Evolutionary conservation across 78 protist genomes (phyloP), one percentile per base, ranked within the genome.

Genomic region (Monosiga brevicollis): DNA sequence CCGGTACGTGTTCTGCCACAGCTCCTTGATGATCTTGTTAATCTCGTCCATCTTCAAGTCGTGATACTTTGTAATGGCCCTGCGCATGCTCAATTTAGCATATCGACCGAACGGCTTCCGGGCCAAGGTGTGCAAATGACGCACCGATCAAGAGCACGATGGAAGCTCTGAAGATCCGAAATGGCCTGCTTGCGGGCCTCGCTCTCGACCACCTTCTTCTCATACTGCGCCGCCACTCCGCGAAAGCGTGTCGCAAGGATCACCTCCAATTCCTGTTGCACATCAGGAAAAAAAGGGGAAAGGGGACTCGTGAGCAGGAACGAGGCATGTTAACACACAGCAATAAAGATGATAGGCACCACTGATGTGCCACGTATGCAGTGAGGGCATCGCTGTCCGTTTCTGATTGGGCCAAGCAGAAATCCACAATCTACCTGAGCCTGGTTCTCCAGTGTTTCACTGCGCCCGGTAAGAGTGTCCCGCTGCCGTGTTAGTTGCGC

Each of bases 21-120:
- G 39, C 70, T 97, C 98, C 15, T 49, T 35, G 49, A 97, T 86
- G 42, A 90, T 36, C 26, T 86, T 54, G 91, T 98, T 98, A 79
- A 98, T 93, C 85, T 96, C 98, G 34, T 74, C 87, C 98, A 98
- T 97, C 85, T 95, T 93, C 11, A 73, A 35, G 25, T 36, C n/a
- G 82, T 96, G 98, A 83, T 74, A 96, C 42, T 38, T 32, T 91
- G 87, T 76, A 32, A 95, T 79, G 35, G 97, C 94, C 2, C 38
- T 1, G 43, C 24, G 26, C 43, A 70, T 2, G 87, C 35, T 10
- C 26, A 82, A 32, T 89, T 89, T 42, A 79, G 85, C 62, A 49
- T 15, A 40, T 82, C 80, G 87, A 85, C 80, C 80, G 85, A 54
- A 0, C 87, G 73, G n/a, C n/a, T n/a, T n/a, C n/a, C 77, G 79